phyloP scores from a whole-genome alignment of 768 basidiomycete genomes.

The Boletus bicolor region DNA sequence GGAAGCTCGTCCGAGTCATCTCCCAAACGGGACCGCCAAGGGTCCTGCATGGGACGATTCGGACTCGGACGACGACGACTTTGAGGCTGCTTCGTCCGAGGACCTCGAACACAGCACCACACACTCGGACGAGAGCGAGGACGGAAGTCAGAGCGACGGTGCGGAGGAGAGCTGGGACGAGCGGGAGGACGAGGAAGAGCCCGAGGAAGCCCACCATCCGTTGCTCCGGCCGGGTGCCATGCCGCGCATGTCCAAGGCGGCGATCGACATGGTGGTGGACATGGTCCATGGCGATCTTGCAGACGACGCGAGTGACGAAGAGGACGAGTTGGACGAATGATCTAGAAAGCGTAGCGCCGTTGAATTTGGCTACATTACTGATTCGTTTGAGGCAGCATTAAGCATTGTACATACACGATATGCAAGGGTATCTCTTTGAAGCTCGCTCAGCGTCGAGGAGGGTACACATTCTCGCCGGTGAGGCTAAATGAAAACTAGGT shows the following conservation, averaged over 20 bases:
- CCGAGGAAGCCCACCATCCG: constrained; percentile 58
- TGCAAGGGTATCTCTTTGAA: not conserved
- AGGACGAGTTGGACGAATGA: constrained; percentile 52
- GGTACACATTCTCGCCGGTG: not conserved
- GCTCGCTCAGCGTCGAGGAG: not conserved
- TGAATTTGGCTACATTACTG: too few relatives aligned
- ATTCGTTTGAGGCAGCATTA: too few relatives aligned
- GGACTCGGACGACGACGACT: constrained; percentile 35
- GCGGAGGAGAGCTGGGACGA: constrained; percentile 38
- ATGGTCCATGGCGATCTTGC: constrained; percentile 56
- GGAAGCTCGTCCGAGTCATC: constrained; percentile 1
- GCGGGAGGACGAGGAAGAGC: constrained; percentile 42
- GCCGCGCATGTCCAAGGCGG: constrained; percentile 65
- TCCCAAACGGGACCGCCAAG: constrained; percentile 14
- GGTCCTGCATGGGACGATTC: constrained; percentile 33
- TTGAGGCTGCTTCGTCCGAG: constrained; percentile 36
- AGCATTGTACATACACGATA: too few relatives aligned
- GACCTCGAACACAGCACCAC: constrained; percentile 42
- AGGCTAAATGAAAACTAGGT: not conserved
- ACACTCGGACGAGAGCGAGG: constrained; percentile 36
- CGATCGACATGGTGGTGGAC: constrained; percentile 61
- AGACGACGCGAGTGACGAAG: constrained; percentile 34
- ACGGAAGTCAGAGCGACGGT: constrained; percentile 31
- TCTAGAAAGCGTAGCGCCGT: not conserved
- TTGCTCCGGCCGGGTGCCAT: constrained; percentile 63